Percentiles rank a stretch among this genome's conserved stretches.
These are phyloP conservation scores for Myochromella boudieri DNA, from an alignment of 768 basidiomycete species.

Conservation along the genomic window DNA sequence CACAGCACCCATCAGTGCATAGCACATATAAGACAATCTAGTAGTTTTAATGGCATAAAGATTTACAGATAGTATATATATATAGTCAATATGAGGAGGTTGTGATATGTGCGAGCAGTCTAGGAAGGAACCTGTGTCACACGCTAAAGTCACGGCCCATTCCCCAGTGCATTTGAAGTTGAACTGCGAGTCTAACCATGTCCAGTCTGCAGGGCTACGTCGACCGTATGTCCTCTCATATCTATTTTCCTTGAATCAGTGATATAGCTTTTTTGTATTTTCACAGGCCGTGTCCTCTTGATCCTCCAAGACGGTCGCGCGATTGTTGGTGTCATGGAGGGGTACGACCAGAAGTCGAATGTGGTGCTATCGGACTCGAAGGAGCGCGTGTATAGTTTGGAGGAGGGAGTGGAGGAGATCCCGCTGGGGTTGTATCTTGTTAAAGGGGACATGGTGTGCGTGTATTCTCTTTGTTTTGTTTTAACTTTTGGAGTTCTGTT, in stretches of 20 bases:
- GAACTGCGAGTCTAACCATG: no score
- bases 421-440: slow-evolving; percentile 95
- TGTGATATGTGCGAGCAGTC: no score
- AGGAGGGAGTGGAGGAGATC: slow-evolving; percentile 93
- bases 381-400: slow-evolving; percentile 89
- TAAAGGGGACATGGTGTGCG: slow-evolving; percentile 98
- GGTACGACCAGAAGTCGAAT: slow-evolving; percentile 95
- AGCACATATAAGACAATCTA: no score
- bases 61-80: no score
- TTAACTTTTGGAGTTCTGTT: no score
- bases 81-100: no score
- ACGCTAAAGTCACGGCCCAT: no score
- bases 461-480: slow-evolving; percentile 25
- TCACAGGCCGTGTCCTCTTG: slow-evolving; percentile 82
- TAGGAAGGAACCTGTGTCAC: no score
- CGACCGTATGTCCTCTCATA: slow-evolving; percentile 83
- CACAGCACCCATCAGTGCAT: no score
- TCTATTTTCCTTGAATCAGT: slow-evolving; percentile 2
- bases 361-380: slow-evolving; percentile 92
- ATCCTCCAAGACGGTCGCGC: slow-evolving; percentile 95
- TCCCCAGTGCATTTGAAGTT: no score
- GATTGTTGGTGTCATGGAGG: slow-evolving; percentile 89
- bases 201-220: slow-evolving; percentile 91
- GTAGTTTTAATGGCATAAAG: no score
- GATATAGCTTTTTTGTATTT: background rate